phyloP scores from a whole-genome alignment of 768 basidiomycete species.

The Pleurotus platypus region DNA sequence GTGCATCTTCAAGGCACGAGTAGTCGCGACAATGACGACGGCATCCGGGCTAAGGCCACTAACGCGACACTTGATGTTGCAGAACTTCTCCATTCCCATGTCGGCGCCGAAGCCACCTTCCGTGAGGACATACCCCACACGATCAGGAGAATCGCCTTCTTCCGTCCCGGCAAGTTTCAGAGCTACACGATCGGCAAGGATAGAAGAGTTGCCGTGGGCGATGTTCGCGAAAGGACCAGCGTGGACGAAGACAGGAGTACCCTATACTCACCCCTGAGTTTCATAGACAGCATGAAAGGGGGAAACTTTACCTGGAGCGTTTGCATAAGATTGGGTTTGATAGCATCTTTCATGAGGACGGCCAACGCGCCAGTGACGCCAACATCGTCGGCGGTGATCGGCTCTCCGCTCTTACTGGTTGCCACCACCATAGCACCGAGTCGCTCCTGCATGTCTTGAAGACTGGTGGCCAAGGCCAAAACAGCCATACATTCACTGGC shows the following conservation, averaged over 20 bases:
- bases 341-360: conserved; percentile 97
- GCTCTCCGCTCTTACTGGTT: conserved; percentile 84
- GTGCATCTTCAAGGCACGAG: conserved; percentile 98
- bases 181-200: conserved; percentile 95
- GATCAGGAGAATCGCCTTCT: conserved; percentile 77
- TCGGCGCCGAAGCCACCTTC: conserved; percentile 99
- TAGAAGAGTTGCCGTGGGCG: conserved; percentile 97
- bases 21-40: conserved; percentile 93
- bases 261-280: conserved; percentile 35
- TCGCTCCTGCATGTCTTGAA: conserved; percentile 88
- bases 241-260: conserved; percentile 98
- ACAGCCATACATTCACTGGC: conserved; percentile 99
- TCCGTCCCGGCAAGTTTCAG: conserved; percentile 96
- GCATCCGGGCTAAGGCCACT: conserved; percentile 94
- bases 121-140: conserved; percentile 92
- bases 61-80: conserved; percentile 97
- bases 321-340: conserved; percentile 99
- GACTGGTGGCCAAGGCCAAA: conserved; percentile 81
- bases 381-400: conserved; percentile 94
- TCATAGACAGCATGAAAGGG: not conserved
- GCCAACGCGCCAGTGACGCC: conserved; percentile 94
- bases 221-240: conserved; percentile 99
- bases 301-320: conserved; percentile 64
- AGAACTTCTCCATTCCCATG: conserved; percentile 99
- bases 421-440: conserved; percentile 98